These are phyloP conservation scores for Trichoderma semiorbis DNA, from an alignment of 2,329 filamentous ascomycete species.

Conservation along the genomic window DNA sequence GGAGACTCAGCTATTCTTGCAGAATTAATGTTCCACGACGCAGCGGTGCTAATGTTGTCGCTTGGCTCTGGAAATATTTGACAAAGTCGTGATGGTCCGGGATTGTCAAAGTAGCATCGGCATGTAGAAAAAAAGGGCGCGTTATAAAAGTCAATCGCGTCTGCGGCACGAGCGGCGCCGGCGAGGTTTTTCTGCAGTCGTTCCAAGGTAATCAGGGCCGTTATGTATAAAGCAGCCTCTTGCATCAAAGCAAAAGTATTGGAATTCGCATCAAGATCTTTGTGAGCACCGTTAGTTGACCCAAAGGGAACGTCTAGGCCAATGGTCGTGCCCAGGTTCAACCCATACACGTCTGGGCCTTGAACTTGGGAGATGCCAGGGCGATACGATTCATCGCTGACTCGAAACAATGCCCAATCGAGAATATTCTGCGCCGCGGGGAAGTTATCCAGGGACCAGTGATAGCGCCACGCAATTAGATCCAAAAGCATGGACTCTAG, in stretches of 20 bases:
- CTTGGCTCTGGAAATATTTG: not conserved
- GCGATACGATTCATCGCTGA: not conserved
- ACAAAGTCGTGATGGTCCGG: not conserved
- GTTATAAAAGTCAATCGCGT: slow-evolving; percentile 2
- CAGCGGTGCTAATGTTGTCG: not conserved
- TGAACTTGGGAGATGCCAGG: not conserved
- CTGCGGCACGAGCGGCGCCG: not conserved
- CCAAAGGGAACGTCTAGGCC: not conserved
- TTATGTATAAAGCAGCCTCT: not conserved
- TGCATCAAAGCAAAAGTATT: not conserved
- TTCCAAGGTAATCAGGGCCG: not conserved
- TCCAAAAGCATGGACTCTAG: not conserved
- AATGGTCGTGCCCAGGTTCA: not conserved
- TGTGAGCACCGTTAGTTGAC: not conserved
- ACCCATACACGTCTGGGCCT: not conserved
- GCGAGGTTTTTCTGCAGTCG: not conserved
- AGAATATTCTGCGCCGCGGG: not conserved
- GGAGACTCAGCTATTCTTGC: not conserved
- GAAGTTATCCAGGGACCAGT: not conserved
- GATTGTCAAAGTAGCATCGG: slow-evolving; percentile 1
- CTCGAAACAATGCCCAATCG: not conserved
- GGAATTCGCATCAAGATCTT: not conserved
- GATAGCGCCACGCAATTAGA: not conserved
- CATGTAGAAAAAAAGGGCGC: not conserved
- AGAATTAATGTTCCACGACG: not conserved